These are phyloP conservation scores for Paraconiothyrium brasiliense DNA, from an alignment of 2,329 filamentous ascomycete species.

Conservation along the genomic window DNA sequence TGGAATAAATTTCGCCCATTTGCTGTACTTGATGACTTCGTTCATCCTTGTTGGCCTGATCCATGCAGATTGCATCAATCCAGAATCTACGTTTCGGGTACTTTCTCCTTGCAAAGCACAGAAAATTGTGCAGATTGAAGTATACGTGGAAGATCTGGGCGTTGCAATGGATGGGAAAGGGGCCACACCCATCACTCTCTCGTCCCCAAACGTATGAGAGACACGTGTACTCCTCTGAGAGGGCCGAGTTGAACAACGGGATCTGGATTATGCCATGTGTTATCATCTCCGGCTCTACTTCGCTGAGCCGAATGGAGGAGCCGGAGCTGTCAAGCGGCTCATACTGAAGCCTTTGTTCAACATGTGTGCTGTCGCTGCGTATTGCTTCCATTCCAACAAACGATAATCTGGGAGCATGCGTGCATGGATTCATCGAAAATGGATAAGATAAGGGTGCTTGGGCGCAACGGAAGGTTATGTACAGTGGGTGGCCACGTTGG, in stretches of 20 bases:
- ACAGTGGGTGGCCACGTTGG: no score
- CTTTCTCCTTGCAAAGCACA: no score
- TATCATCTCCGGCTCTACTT: conserved; percentile 2
- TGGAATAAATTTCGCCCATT: no score
- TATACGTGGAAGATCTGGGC: conserved; percentile 1
- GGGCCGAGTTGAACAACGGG: conserved; percentile 1
- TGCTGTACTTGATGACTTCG: no score
- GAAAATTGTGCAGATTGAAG: no score
- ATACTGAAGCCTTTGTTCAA: conserved; percentile 5
- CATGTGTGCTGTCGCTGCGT: conserved; percentile 2
- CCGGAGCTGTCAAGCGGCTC: conserved; percentile 10
- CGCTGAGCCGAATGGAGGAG: conserved; percentile 13
- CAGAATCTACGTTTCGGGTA: no score
- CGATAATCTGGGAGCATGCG: neutral
- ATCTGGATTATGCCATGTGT: conserved; percentile 1
- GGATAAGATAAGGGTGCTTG: no score
- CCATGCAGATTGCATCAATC: no score
- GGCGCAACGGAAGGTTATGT: no score
- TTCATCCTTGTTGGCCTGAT: no score
- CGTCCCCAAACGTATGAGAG: conserved; percentile 14
- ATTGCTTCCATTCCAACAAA: neutral
- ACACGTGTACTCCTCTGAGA: conserved; percentile 13
- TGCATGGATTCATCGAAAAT: neutral
- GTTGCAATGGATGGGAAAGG: conserved; percentile 6
- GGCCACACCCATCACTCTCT: conserved; percentile 1